These are phyloP conservation scores for Pythium sukuiense DNA, from an alignment of 352 stramenopile genomes.

Conservation along the genomic window DNA sequence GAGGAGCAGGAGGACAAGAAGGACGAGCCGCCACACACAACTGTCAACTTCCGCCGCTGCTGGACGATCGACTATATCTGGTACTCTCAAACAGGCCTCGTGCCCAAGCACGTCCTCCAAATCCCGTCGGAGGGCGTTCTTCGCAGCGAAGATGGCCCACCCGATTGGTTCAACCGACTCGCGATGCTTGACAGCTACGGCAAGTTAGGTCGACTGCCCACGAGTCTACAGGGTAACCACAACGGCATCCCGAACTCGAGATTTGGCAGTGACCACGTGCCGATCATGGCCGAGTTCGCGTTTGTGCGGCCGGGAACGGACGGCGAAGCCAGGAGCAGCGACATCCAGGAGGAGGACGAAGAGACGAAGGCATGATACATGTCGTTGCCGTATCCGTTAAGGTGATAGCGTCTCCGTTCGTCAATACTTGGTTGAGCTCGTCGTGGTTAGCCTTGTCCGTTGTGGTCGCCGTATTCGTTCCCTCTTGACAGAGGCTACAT, in stretches of 20 bases:
- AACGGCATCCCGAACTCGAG: conserved; percentile 87
- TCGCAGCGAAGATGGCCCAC: conserved; percentile 69
- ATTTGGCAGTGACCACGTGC: conserved; percentile 85
- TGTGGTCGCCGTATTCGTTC: not conserved
- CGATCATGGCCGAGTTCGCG: conserved; percentile 84
- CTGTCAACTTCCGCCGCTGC: conserved; percentile 83
- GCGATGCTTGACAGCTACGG: conserved; percentile 71
- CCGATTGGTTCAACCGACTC: conserved; percentile 76
- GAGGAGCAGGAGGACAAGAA: conserved; percentile 43
- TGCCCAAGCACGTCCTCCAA: conserved; percentile 61
- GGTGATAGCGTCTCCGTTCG: not conserved
- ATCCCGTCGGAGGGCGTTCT: conserved; percentile 73
- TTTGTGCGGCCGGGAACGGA: conserved; percentile 42
- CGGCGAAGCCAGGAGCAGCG: not conserved
- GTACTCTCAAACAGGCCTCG: conserved; percentile 71
- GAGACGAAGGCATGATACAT: conserved; percentile 34
- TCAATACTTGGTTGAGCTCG: not conserved
- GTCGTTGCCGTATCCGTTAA: not conserved
- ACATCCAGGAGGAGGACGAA: conserved; percentile 10
- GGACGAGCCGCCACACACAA: conserved; percentile 80
- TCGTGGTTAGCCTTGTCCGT: not conserved
- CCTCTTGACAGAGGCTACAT: too few species aligned
- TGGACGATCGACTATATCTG: conserved; percentile 91
- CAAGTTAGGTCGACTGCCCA: conserved; percentile 58
- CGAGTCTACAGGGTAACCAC: conserved; percentile 74